A percentile compares a stretch with the other conserved stretches of the same genome.
phyloP scores from a whole-genome alignment of 2,329 filamentous ascomycete species.

The Venturia carpophila region DNA sequence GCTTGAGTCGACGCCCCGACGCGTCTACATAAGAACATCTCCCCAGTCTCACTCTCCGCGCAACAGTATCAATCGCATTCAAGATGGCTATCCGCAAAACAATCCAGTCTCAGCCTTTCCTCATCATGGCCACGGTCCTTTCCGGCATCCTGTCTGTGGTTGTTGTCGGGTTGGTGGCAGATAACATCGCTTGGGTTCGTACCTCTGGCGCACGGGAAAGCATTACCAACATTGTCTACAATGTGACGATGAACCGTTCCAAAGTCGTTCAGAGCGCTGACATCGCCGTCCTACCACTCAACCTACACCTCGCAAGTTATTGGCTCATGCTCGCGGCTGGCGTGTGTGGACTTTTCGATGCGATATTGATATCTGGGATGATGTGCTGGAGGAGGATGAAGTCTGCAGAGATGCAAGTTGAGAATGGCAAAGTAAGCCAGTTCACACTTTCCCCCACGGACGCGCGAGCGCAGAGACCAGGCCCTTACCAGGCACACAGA shows the following conservation, averaged over 20 bases:
- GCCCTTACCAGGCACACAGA: conserved; percentile 12
- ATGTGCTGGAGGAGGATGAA: conserved; percentile 14
- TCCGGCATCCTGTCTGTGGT: conserved; percentile 14
- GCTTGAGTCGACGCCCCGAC: too few relatives aligned
- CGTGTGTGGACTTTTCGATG: conserved; percentile 13
- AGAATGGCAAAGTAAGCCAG: conserved; percentile 9
- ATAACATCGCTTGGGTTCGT: conserved; percentile 7
- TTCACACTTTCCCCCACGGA: background rate
- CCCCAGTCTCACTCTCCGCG: background rate
- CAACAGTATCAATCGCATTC: background rate
- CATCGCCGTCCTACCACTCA: conserved; percentile 8
- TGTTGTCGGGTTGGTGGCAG: conserved; percentile 12
- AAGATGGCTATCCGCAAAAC: conserved; percentile 13
- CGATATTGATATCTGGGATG: conserved; percentile 3
- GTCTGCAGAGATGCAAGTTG: conserved; percentile 11
- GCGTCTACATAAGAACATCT: background rate
- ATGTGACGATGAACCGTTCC: conserved; percentile 15
- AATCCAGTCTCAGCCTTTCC: conserved; percentile 16
- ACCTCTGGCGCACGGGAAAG: background rate
- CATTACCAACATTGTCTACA: conserved; percentile 10
- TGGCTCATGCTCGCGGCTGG: conserved; percentile 16
- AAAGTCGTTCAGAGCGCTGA: background rate
- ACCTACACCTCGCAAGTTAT: conserved; percentile 8
- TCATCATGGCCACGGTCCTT: conserved; percentile 13
- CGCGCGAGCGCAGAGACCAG: background rate